phyloP scores from a whole-genome alignment of 2,329 filamentous ascomycete genomes.

The Penicillium occitanis region DNA sequence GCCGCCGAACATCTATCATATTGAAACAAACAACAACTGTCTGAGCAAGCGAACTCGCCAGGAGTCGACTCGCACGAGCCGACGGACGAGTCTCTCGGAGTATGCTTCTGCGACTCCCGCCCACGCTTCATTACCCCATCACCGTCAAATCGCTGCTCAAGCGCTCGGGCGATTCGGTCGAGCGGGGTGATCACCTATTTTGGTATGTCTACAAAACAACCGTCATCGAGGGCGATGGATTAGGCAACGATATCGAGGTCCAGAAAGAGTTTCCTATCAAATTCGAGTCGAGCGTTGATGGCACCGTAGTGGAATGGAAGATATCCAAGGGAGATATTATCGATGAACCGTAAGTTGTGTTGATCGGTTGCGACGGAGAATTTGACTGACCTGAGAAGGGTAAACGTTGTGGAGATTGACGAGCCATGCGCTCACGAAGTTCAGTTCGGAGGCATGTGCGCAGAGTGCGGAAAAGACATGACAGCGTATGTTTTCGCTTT shows the following conservation, averaged over 20 bases:
- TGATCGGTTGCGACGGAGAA: not conserved
- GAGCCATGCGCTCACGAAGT: conserved; percentile 89
- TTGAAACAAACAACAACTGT: not conserved
- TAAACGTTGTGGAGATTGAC: conserved; percentile 71
- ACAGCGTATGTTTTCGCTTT: conserved; percentile 59
- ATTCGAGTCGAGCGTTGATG: conserved; percentile 82
- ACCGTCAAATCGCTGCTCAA: conserved; percentile 84
- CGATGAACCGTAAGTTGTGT: conserved; percentile 41
- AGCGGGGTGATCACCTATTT: conserved; percentile 75
- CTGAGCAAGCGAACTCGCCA: conserved; percentile 1
- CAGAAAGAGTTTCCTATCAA: conserved; percentile 70
- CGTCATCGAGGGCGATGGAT: conserved; percentile 65
- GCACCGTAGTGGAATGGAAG: conserved; percentile 73
- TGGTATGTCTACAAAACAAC: conserved; percentile 83
- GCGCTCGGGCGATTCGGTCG: conserved; percentile 69
- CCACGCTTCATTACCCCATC: conserved; percentile 82
- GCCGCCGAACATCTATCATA: not conserved
- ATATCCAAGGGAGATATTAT: conserved; percentile 54
- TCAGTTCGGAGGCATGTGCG: conserved; percentile 88
- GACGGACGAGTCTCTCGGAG: conserved; percentile 23
- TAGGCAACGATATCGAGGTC: conserved; percentile 70
- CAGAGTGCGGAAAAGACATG: conserved; percentile 93
- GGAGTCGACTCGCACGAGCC: not conserved
- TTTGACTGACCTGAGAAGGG: conserved; percentile 35
- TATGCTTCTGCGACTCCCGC: conserved; percentile 51